Conservation (phyloP, 1,139 yeast species). For the Suhomyces panamericanus region DNA sequence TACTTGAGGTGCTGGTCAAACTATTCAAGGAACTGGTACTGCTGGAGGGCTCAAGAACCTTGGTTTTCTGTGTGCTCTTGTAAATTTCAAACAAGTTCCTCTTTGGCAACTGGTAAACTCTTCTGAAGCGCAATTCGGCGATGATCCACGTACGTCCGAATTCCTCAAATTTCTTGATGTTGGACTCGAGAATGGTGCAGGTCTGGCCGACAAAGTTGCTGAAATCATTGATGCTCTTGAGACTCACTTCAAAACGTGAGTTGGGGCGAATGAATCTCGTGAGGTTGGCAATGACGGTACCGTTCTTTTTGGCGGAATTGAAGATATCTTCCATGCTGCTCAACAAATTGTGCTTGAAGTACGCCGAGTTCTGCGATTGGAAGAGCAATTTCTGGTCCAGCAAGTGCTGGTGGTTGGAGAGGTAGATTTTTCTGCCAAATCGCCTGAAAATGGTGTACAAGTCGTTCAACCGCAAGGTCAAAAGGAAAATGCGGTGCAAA, state of each 20-base stretch:
- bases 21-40: slow-evolving; percentile 3
- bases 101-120: slow-evolving; percentile 33
- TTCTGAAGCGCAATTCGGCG: slow-evolving; percentile 41
- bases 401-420: slow-evolving; percentile 43
- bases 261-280: slow-evolving; percentile 51
- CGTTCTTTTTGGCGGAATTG: slow-evolving; percentile 51
- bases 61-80: slow-evolving; percentile 15
- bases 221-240: slow-evolving; percentile 42
- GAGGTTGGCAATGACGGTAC: slow-evolving; percentile 51
- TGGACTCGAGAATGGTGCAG: slow-evolving; percentile 23
- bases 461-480: slow-evolving; percentile 48
- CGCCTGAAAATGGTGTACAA: slow-evolving; percentile 44
- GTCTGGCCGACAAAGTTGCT: slow-evolving; percentile 35
- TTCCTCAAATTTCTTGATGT: slow-evolving; percentile 30
- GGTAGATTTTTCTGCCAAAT: slow-evolving; percentile 45
- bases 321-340: slow-evolving; percentile 45
- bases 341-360: slow-evolving; percentile 32
- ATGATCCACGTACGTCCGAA: slow-evolving; percentile 39
- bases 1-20: neutral
- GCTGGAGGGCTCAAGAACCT: slow-evolving; percentile 3
- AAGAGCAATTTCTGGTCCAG: slow-evolving; percentile 39
- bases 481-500: slow-evolving; percentile 50
- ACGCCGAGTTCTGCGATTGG: slow-evolving; percentile 28
- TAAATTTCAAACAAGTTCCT: slow-evolving; percentile 24
- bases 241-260: slow-evolving; percentile 35